Evolutionary conservation across 495 filamentous ascomycete species (phyloP).

Genomic region (Podospora pseudoanserina): DNA sequence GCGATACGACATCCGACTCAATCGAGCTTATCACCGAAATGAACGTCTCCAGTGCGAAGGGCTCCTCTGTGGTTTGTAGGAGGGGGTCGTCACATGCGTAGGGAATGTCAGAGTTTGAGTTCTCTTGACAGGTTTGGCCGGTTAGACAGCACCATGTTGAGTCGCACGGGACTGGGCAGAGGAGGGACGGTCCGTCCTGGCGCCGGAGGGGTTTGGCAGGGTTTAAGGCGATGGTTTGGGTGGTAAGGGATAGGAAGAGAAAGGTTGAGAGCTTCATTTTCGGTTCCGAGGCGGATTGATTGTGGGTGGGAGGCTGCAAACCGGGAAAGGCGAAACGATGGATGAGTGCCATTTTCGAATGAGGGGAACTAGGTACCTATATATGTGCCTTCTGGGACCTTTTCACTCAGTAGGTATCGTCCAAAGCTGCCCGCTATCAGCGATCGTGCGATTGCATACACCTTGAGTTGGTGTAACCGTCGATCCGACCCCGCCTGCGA

Average conservation of each 20-base stretch:
- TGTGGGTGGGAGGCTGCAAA: too few relatives aligned
- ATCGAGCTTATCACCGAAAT: background rate
- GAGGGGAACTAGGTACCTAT: too few relatives aligned
- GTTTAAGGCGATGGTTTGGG: background rate
- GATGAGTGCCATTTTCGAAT: too few relatives aligned
- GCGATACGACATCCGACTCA: background rate
- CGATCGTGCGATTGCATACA: background rate
- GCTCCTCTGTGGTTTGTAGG: background rate
- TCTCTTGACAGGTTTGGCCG: background rate
- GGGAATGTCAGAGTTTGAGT: background rate
- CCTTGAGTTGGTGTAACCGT: background rate
- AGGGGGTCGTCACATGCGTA: background rate
- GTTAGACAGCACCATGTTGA: background rate
- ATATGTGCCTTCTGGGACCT: background rate
- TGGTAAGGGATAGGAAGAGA: background rate
- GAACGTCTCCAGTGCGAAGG: background rate
- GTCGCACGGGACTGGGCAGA: background rate
- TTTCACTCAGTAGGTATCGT: background rate
- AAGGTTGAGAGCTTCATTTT: background rate
- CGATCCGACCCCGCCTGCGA: background rate
- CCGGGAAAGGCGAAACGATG: too few relatives aligned
- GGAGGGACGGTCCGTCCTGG: background rate
- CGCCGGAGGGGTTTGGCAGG: too few relatives aligned
- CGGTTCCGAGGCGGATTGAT: background rate
- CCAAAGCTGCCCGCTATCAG: background rate